Evolutionary conservation across 139 green algal genomes (phyloP), one percentile per base, ranked within the genome.

Genomic region (Asterochloris sp.): DNA sequence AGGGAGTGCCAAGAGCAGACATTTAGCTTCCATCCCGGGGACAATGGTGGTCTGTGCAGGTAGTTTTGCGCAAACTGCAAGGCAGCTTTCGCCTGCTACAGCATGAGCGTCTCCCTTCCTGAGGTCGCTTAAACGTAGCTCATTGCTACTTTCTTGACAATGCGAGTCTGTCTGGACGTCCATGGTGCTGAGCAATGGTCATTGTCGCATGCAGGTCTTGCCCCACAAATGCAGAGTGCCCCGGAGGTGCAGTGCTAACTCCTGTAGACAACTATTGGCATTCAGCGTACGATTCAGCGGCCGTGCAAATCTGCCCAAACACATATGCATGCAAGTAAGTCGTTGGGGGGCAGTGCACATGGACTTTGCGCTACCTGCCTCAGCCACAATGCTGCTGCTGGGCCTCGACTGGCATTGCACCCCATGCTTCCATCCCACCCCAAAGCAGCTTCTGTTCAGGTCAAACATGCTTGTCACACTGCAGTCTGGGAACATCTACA

Each of bases 271-370:
- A 69, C 76, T 80, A 80, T n/a, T 80, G 76, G 76, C 76, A 80
- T 27, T 69, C 60, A 28, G 24, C 17, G 24, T 80, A 60, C 47
- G 76, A 80, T 47, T 80, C 76, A 60, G 76, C 67, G 13, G 68
- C 76, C 0, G 23, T 62, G 13, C 76, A 80, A 62, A 28, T 61
- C 54, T 80, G 76, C 21, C 76, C 76, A 26, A 80, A 80, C 76
- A 80, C 76, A 61, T 80, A 69, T 69, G 76, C 76, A 54, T 80
- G 76, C 76, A 80, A 62, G 76, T 80, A n/a, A 26, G 76, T 69
- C 19, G 19, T 71, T 10, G 4, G 66, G 4, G 19, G 17, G 66
- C 66, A 71, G 66, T 71, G 66, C 66, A 24, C 66, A 71, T 71
- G 17, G 17, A 24, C 21, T 71, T 71, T 71, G 66, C 66, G 21